Conservation (phyloP, 2,329 filamentous ascomycete species). For the Tolypocladium inflatum region DNA sequence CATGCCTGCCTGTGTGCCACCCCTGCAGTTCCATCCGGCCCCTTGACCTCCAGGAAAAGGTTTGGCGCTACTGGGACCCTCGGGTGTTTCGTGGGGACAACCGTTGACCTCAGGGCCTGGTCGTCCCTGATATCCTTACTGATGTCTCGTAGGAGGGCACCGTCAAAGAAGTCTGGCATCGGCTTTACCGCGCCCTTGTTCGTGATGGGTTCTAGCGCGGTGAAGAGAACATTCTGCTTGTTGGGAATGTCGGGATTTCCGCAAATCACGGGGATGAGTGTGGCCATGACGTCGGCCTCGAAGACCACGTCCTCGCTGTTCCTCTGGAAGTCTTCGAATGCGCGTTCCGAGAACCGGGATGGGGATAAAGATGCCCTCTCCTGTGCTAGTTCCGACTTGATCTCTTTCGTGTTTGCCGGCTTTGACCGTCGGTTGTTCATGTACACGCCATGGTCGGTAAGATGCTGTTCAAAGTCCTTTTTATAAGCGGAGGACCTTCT, state of each 20-base stretch:
- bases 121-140: not conserved
- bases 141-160: not conserved
- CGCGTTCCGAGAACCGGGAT: constrained; percentile 19
- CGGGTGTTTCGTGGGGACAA: not conserved
- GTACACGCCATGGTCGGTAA: not conserved
- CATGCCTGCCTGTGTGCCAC: constrained; percentile 23
- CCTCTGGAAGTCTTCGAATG: constrained; percentile 17
- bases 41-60: constrained; percentile 31
- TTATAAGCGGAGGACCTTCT: not conserved
- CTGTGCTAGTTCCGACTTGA: not conserved
- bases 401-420: not conserved
- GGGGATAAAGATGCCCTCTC: constrained; percentile 20
- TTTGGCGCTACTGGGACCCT: constrained; percentile 23
- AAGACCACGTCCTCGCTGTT: constrained; percentile 18
- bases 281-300: constrained; percentile 21
- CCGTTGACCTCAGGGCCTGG: not conserved
- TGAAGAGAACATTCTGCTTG: constrained; percentile 1
- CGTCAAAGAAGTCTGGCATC: not conserved
- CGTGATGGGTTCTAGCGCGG: constrained; percentile 23
- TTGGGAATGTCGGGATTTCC: not conserved
- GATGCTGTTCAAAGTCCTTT: not conserved
- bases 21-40: constrained; percentile 16
- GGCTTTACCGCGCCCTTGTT: constrained; percentile 19
- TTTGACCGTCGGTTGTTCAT: not conserved
- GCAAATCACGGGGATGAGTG: no score